Evolutionary conservation across 78 protist species (phyloP).

Genomic region (Dictyostelium discoideum): DNA sequence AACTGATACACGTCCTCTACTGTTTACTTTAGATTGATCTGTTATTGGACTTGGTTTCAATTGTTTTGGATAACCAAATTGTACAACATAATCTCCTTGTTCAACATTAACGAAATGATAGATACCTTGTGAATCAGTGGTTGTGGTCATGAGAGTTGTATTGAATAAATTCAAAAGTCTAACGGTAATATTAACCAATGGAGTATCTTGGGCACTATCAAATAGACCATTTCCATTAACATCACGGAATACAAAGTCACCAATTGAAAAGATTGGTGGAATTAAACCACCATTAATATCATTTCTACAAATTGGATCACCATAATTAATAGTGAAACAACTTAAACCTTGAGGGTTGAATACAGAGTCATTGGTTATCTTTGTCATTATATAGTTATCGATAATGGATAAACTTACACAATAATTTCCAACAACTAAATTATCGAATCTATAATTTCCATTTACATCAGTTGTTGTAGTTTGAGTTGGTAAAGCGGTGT

Average conservation of each 20-base stretch:
- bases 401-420: neutral
- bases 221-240: conserved; percentile 26
- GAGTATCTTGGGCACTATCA: neutral
- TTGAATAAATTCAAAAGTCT: neutral
- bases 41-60: neutral
- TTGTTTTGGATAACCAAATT: neutral
- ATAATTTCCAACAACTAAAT: conserved; percentile 14
- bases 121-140: neutral
- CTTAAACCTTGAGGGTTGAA: neutral
- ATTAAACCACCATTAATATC: conserved; percentile 25
- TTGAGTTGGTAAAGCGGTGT: neutral
- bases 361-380: neutral
- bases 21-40: neutral
- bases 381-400: neutral
- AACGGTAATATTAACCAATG: neutral
- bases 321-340: neutral
- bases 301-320: neutral
- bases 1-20: neutral
- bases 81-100: conserved; percentile 23
- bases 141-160: neutral
- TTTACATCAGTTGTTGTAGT: neutral
- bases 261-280: conserved; percentile 39
- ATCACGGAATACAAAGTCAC: conserved; percentile 38
- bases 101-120: neutral
- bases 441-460: conserved; percentile 8